Evolutionary conservation across 2,329 filamentous ascomycete genomes (phyloP).

Genomic region (Aureobasidium sp.): DNA sequence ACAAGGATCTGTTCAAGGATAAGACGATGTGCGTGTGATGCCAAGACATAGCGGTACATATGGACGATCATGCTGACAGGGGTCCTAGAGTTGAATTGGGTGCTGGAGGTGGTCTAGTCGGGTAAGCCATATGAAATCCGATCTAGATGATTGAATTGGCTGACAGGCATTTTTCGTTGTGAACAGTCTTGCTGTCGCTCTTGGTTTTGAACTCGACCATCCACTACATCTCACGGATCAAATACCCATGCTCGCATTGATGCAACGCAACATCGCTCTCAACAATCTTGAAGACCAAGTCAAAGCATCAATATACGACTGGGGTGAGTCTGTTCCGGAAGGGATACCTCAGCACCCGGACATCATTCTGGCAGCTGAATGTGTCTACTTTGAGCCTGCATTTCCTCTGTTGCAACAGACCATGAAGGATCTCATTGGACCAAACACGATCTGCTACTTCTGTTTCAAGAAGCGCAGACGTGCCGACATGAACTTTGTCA

Average conservation of each 20-base stretch:
- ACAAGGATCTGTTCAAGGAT: slow-evolving; percentile 53
- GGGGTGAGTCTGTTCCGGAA: slow-evolving; percentile 48
- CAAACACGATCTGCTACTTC: slow-evolving; percentile 65
- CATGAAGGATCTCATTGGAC: slow-evolving; percentile 63
- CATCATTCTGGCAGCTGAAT: slow-evolving; percentile 88
- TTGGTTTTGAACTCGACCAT: slow-evolving; percentile 46
- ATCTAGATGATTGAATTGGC: not conserved
- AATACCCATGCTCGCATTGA: slow-evolving; percentile 73
- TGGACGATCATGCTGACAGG: not conserved
- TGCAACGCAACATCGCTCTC: slow-evolving; percentile 78
- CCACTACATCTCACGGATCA: slow-evolving; percentile 83
- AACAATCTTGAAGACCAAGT: slow-evolving; percentile 63
- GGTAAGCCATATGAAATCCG: slow-evolving; percentile 27
- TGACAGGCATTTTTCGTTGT: not conserved
- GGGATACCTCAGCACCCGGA: slow-evolving; percentile 55
- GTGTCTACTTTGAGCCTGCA: slow-evolving; percentile 93
- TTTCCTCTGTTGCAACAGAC: slow-evolving; percentile 83
- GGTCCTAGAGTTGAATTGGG: slow-evolving; percentile 73
- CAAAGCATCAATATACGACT: slow-evolving; percentile 68
- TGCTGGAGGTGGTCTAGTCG: slow-evolving; percentile 84
- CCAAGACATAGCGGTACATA: not conserved
- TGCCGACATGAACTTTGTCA: slow-evolving; percentile 52
- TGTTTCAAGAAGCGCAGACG: slow-evolving; percentile 91
- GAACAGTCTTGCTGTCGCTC: slow-evolving; percentile 50
- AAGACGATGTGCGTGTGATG: slow-evolving; percentile 63